phyloP scores from a whole-genome alignment of 805 yeast genomes.

The Pichia eremophila region DNA sequence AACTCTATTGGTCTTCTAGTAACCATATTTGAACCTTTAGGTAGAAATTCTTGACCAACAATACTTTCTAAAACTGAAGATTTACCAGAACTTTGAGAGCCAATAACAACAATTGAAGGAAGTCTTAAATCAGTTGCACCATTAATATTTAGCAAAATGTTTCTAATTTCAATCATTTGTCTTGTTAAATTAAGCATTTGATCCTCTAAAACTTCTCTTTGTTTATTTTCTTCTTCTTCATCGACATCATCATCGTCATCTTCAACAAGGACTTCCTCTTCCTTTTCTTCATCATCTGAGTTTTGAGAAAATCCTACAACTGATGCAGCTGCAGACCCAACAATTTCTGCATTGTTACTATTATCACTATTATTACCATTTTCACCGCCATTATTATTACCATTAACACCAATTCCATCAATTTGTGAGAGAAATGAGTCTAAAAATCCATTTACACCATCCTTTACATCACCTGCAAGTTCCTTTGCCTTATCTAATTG shows the following conservation, averaged over 20 bases:
- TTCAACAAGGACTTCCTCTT: conserved; percentile 41
- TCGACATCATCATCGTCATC: conserved; percentile 32
- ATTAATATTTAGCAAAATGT: conserved; percentile 66
- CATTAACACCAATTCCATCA: conserved; percentile 18
- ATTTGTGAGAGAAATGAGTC: conserved; percentile 13
- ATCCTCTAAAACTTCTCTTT: conserved; percentile 51
- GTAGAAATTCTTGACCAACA: conserved; percentile 96
- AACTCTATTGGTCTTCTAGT: conserved; percentile 95
- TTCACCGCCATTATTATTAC: conserved; percentile 12
- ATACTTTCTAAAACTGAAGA: conserved; percentile 92
- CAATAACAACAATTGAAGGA: conserved; percentile 94
- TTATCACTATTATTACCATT: conserved; percentile 16
- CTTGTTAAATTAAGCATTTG: conserved; percentile 85
- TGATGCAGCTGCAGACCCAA: conserved; percentile 52
- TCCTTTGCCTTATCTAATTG: conserved; percentile 55
- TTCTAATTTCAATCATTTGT: conserved; percentile 94
- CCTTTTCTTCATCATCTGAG: conserved; percentile 22
- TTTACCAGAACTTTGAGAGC: conserved; percentile 96
- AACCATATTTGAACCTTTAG: conserved; percentile 97
- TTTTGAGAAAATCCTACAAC: conserved; percentile 29
- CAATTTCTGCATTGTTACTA: conserved; percentile 26
- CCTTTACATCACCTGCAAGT: conserved; percentile 43
- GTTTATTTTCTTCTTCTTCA: conserved; percentile 36
- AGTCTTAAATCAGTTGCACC: conserved; percentile 64
- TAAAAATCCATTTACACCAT: conserved; percentile 31